Evolutionary conservation across 257 asterid genomes (phyloP), one percentile per base, ranked within the genome.

Genomic region (Scutellaria baicalensis): DNA sequence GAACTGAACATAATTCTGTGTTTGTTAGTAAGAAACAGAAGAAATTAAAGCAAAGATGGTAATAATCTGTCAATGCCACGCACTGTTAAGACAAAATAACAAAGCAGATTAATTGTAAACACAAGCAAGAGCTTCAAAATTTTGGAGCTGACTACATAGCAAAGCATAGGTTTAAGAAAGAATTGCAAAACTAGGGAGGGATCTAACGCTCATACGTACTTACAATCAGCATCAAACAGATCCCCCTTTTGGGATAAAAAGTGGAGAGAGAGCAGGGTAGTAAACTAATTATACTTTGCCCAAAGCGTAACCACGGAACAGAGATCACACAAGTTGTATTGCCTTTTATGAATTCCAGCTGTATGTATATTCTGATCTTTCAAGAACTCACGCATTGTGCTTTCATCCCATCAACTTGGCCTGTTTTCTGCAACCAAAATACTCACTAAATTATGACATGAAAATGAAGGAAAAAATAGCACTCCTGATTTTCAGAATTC

Each of bases 401-500:
- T 38, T 47, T 20, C 31, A 17, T 60, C 64, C 50, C 70, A 36
- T 49, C 55, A 5, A 38, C 64, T 42, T 39, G 14, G 17, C 55
- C 69, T n/a, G 43, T 40, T 62, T 57, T 66, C 86, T 64, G 83
- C 72, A n/a, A n/a, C n/a, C n/a, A n/a, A n/a, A n/a, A n/a, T n/a
- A n/a, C n/a, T n/a, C n/a, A n/a, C n/a, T n/a, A n/a, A n/a, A n/a
- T n/a, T n/a, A n/a, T n/a, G n/a, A n/a, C n/a, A n/a, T n/a, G n/a
- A n/a, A n/a, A n/a, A n/a, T n/a, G n/a, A n/a, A n/a, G n/a, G n/a
- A n/a, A n/a, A n/a, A n/a, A n/a, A n/a, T 18, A 38, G 55, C 40
- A 51, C 1, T 27, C 33, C 33, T 27, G 33, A 27, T 27, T 27
- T 27, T 3, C 33, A 27, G 4, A 27, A 27, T 27, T 27, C 33